Evolutionary conservation across 2,329 filamentous ascomycete species (phyloP).

Genomic region (Teratosphaeria epicoccoides): DNA sequence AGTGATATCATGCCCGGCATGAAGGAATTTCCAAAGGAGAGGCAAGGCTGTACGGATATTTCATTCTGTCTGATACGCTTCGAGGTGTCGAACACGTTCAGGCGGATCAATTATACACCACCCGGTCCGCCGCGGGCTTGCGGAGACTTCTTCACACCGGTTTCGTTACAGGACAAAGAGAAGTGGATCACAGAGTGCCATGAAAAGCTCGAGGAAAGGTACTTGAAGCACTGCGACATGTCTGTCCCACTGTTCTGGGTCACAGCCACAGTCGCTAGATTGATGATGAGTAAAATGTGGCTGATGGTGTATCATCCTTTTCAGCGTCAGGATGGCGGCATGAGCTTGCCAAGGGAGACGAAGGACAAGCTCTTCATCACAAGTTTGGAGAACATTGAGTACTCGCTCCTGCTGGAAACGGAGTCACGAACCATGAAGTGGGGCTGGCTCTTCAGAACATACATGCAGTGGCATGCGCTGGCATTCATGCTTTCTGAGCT

Average conservation of each 20-base stretch:
- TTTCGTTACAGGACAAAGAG: conserved; percentile 39
- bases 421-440: conserved; percentile 52
- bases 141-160: conserved; percentile 32
- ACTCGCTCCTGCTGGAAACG: conserved; percentile 54
- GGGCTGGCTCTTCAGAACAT: conserved; percentile 55
- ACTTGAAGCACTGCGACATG: conserved; percentile 42
- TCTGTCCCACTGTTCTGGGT: conserved; percentile 56
- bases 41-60: conserved; percentile 48
- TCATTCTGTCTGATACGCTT: conserved; percentile 45
- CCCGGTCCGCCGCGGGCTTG: conserved; percentile 32
- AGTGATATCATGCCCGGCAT: conserved; percentile 40
- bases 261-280: conserved; percentile 54
- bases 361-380: conserved; percentile 61
- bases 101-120: conserved; percentile 35
- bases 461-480: conserved; percentile 56
- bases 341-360: conserved; percentile 49
- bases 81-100: conserved; percentile 40
- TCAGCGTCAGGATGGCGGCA: conserved; percentile 49
- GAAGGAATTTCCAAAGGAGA: conserved; percentile 37
- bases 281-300: conserved; percentile 70
- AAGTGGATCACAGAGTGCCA: conserved; percentile 41
- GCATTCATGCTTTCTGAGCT: conserved; percentile 52
- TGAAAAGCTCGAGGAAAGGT: conserved; percentile 38
- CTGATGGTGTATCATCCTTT: conserved; percentile 66
- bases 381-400: conserved; percentile 64